Base-by-base conservation (phyloP, 768 basidiomycete species). In the Lyophyllum decastes region DNA sequence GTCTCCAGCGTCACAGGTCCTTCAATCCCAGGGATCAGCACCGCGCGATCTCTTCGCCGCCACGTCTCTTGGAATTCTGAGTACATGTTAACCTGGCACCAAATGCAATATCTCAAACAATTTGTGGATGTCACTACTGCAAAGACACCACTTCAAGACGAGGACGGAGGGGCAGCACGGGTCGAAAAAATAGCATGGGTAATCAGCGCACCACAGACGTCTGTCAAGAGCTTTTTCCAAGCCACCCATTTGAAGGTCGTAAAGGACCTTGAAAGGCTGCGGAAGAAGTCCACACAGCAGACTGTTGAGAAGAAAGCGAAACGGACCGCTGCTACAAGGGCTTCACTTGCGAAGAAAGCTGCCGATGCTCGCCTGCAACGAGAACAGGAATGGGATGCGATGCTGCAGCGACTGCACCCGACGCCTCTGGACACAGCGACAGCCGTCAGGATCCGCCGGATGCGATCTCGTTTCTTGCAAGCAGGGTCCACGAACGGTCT, bases 1-100 rank as follows among this genome's bases (percentile, higher is more conserved):
- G 49, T 58, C 34, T 47, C 62, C 48, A 61, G 57, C 41, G 61
- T 61, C 34, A 66, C 65, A n/a, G 68, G 65, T n/a, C 57, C 68
- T 24, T 54, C 63, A 10, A 64, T 63, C 38, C 65, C 70, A 12
- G 68, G 64, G 21, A 44, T 72, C 21, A 64, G 68, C 25, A 64
- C 82, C 16, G 74, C 72, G 49, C 77, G 79, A 55, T 79, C 80
- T n/a, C 72, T 90, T n/a, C 82, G 85, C 41, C 83, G 87, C 17
- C 61, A 70, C 22, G 72, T 71, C 2, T 85, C 86, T 1, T 93
- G 91, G 91, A 78, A 73, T 30, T 66, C 79, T 14, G 67, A 76
- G 5, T 92, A 92, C 64, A 73, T 78, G 54, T 70, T 93, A 47
- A 83, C 87, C 0, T 85, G 82, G 80, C 80, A 84, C 66, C 91